Evolutionary conservation across 1,284 basidiomycete genomes (phyloP).

Genomic region (Anthracocystis setariae): DNA sequence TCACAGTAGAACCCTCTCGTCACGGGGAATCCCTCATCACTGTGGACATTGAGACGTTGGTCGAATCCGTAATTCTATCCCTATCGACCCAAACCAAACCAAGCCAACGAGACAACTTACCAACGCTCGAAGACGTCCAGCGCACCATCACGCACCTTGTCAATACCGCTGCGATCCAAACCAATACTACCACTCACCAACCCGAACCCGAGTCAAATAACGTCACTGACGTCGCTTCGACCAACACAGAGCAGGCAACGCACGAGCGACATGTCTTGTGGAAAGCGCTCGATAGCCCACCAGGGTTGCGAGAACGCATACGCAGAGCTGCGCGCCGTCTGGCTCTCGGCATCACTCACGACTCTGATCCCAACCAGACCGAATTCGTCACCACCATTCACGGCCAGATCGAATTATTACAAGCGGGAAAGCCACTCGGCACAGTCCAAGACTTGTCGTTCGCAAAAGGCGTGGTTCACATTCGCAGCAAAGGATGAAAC

Average conservation of each 20-base stretch:
- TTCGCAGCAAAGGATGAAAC: conserved; percentile 6
- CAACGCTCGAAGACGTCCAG: conserved; percentile 26
- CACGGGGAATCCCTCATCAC: neutral
- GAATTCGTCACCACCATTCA: conserved; percentile 13
- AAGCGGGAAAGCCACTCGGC: conserved; percentile 15
- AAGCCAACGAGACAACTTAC: neutral
- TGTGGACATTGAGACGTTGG: conserved; percentile 25
- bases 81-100: conserved; percentile 1
- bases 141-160: conserved; percentile 2
- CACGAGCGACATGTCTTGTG: conserved; percentile 15
- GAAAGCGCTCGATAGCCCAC: conserved; percentile 32
- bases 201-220: neutral
- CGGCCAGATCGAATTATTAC: conserved; percentile 15
- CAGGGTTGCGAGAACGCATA: conserved; percentile 36
- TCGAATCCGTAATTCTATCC: conserved; percentile 16
- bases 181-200: neutral
- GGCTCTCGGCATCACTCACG: conserved; percentile 38
- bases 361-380: conserved; percentile 24
- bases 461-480: conserved; percentile 37
- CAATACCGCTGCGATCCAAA: conserved; percentile 6
- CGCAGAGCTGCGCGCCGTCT: conserved; percentile 46
- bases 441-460: conserved; percentile 40
- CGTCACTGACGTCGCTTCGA: neutral
- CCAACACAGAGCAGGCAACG: neutral
- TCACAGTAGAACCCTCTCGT: neutral